A percentile compares a stretch with the other conserved stretches of the same genome.
Evolutionary conservation across 2,329 filamentous ascomycete species (phyloP).

Genomic region (Cercospora sp.): DNA sequence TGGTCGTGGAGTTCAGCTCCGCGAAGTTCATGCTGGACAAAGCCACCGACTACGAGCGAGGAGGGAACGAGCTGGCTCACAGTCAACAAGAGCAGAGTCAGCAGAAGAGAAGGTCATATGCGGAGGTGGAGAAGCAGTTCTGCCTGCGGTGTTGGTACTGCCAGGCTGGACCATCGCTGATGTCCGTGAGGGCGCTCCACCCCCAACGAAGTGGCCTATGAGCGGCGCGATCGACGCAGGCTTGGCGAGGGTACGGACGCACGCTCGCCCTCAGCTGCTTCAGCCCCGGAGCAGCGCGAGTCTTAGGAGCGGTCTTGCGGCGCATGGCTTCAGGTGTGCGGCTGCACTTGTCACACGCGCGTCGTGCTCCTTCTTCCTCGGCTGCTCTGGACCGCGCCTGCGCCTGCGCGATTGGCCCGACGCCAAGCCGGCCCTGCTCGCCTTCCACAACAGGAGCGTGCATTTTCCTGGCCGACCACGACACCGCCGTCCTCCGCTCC

Average conservation of each 20-base stretch:
- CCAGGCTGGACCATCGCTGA: not conserved
- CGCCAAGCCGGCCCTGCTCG: not conserved
- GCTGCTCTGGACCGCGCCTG: not conserved
- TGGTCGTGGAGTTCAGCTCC: slow-evolving; percentile 16
- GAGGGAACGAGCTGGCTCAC: not conserved
- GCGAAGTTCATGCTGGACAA: slow-evolving; percentile 19
- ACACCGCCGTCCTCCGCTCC: not conserved
- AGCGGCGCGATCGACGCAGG: not conserved
- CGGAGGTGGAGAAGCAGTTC: not conserved
- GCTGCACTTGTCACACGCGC: not conserved
- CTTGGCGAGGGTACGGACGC: not conserved
- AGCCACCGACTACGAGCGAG: not conserved
- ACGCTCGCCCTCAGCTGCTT: not conserved
- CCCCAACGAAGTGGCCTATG: not conserved
- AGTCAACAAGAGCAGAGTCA: not conserved
- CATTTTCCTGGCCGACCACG: not conserved
- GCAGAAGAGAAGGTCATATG: not conserved
- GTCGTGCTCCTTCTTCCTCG: not conserved
- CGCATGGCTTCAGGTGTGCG: not conserved
- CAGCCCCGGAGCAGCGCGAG: not conserved
- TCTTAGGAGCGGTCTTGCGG: not conserved
- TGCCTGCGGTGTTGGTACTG: not conserved
- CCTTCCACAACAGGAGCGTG: not conserved
- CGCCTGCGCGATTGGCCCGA: not conserved
- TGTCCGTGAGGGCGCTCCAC: not conserved